Base-by-base conservation (phyloP, 805 yeast species). In the Wickerhamiella parazyma region DNA sequence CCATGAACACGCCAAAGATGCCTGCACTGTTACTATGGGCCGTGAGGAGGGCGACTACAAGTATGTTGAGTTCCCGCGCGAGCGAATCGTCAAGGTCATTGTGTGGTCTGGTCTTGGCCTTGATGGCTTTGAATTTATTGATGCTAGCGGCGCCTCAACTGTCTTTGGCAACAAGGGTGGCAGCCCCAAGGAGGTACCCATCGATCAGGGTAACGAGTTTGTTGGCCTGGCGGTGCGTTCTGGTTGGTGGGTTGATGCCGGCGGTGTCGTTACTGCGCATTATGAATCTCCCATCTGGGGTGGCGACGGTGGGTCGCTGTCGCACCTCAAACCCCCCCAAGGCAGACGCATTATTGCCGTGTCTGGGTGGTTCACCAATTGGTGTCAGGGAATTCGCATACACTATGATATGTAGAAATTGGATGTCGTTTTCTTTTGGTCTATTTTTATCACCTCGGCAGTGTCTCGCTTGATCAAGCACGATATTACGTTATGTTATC, bases 231-330 rank as follows among this genome's bases (percentile, higher is more conserved):
- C 70, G 35, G 63, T 85, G 37, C 68, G 94, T 50, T 67, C 75
- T 34, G 97, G 97, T 9, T 76, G 69, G 1, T 91, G 97, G 96
- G 67, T 91, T 4, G 97, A 91, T 65, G 95, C 80, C 1, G 64
- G 84, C 18, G 91, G 82, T 56, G 64, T 91, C 26, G 67, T 76
- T 16, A 81, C 94, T 2, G 48, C 46, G 31, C 21, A 49, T 14
- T 46, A 55, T 31, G 51, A 76, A 48, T 53, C 65, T 33, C 69
- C 68, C 1, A 61, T 73, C 68, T 72, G 65, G 51, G 96, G 96
- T 11, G 81, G 81, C 39, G 57, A 63, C 1, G 67, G 68, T 6
- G 96, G 96, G 6, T 80, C 81, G 8, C 56, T 69, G 6, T 71
- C 75, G 26, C 68, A 69, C 16, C 61, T 86, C 34, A 63, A 64